Evolutionary conservation across 148 eudicot species (phyloP), one percentile per base, ranked within the genome.

Genomic region (Agrostemma githago): DNA sequence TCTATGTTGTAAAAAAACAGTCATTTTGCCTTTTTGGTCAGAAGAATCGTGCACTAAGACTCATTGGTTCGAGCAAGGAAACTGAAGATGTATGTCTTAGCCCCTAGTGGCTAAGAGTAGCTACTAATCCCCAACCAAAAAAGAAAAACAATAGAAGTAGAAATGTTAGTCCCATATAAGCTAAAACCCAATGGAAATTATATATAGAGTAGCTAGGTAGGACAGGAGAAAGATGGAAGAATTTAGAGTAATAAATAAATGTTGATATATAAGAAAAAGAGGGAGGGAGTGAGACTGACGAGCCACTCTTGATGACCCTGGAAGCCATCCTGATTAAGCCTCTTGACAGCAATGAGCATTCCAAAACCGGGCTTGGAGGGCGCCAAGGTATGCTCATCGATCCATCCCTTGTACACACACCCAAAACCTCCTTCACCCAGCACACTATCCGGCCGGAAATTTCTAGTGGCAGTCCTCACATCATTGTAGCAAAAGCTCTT

Each of bases 381-480:
- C 10, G 83, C 76, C 59, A 85, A 78, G 4, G 98, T 80, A 14
- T 87, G 57, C 79, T 89, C 90, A 85, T 92, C 96, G 46, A 92
- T 82, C 98, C 98, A 92, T 10, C 97, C 97, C 58, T 88, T 92
- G 77, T 81, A 89, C 3, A 92, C 97, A 66, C 88, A 80, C 15
- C 98, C 98, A 71, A 92, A 92, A 62, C 98, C 98, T 20, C 98
- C 98, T 81, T 87, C 96, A 62, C 98, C 98, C 34, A 93, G 75
- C 76, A 90, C 81, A 73, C 93, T 93, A 82, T 90, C 96, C 6
- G 98, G 96, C 3, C 96, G 86, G 71, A 92, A 92, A 73, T 88
- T 87, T 69, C 91, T 79, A 14, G 97, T 92, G 53, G 96, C 88
- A 20, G 63, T 75, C 58, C 61, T 81, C 8, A 92, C 88, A 54